These are phyloP conservation scores for Arctium minus DNA, from an alignment of 129 eudicot genomes.

Conservation along the genomic window DNA sequence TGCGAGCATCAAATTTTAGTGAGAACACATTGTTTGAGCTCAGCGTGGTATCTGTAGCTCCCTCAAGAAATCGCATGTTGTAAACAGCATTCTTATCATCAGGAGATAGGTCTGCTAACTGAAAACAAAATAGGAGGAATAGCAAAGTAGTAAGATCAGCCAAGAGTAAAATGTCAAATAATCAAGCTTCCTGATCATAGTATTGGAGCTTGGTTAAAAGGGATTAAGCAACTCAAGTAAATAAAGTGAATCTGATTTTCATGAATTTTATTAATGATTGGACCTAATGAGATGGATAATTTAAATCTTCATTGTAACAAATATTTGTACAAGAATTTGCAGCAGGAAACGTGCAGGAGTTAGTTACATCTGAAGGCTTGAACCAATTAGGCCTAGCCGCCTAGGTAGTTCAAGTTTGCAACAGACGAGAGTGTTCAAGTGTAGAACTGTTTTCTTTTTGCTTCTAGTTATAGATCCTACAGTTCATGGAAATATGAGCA, in stretches of 20 bases:
- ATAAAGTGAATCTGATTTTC: background rate
- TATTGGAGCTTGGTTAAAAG: background rate
- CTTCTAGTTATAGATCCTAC: background rate
- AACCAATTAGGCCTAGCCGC: background rate
- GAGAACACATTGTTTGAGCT: constrained; percentile 40
- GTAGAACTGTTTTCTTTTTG: background rate
- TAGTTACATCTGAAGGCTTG: background rate
- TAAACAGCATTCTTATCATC: constrained; percentile 81
- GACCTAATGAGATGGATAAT: background rate
- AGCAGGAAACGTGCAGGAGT: background rate
- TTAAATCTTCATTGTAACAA: background rate
- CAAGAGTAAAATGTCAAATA: background rate
- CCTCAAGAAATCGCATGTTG: constrained; percentile 77
- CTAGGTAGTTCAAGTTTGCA: background rate
- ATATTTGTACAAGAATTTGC: background rate
- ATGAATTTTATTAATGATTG: background rate
- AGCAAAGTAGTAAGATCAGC: background rate
- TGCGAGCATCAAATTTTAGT: constrained; percentile 53
- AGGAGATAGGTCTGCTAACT: constrained; percentile 67
- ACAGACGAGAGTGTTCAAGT: background rate
- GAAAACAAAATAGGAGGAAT: background rate
- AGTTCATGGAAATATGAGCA: background rate
- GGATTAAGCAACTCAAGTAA: background rate
- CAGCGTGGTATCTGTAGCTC: constrained; percentile 52
- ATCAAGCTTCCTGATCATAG: too few relatives aligned